These are phyloP conservation scores for Ascochyta koolunga DNA, from an alignment of 2,329 filamentous ascomycete species.

Conservation along the genomic window DNA sequence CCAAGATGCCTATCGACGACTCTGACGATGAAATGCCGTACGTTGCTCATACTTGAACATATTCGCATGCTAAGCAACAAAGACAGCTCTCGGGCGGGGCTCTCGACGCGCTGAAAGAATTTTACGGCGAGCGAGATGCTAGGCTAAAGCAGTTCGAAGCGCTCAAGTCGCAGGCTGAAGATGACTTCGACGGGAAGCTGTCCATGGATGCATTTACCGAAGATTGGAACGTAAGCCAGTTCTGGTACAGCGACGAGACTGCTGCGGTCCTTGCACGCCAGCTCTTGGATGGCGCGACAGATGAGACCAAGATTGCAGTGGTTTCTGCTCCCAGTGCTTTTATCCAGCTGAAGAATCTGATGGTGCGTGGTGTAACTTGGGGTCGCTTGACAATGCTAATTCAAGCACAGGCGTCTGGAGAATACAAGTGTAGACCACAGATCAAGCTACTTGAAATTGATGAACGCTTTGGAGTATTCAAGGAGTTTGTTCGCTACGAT, in stretches of 20 bases:
- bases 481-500: constrained; percentile 77
- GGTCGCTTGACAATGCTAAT: neutral
- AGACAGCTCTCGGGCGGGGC: constrained; percentile 70
- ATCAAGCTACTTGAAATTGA: constrained; percentile 76
- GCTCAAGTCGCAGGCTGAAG: constrained; percentile 67
- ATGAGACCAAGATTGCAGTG: constrained; percentile 67
- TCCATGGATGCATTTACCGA: constrained; percentile 76
- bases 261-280: constrained; percentile 68
- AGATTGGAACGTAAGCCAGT: constrained; percentile 84
- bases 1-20: constrained; percentile 36
- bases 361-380: constrained; percentile 54
- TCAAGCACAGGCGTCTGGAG: constrained; percentile 35
- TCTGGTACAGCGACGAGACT: constrained; percentile 81
- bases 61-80: constrained; percentile 26
- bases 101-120: constrained; percentile 72
- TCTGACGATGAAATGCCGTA: constrained; percentile 46
- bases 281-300: constrained; percentile 66
- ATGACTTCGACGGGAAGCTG: constrained; percentile 55
- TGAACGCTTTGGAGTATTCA: constrained; percentile 73
- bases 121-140: constrained; percentile 74
- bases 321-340: constrained; percentile 80
- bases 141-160: constrained; percentile 70
- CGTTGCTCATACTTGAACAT: constrained; percentile 10
- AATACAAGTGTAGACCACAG: constrained; percentile 55
- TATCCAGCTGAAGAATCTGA: constrained; percentile 73